Evolutionary conservation across 176 grass and related monocot species (phyloP).

Genomic region (Oryza australiensis): DNA sequence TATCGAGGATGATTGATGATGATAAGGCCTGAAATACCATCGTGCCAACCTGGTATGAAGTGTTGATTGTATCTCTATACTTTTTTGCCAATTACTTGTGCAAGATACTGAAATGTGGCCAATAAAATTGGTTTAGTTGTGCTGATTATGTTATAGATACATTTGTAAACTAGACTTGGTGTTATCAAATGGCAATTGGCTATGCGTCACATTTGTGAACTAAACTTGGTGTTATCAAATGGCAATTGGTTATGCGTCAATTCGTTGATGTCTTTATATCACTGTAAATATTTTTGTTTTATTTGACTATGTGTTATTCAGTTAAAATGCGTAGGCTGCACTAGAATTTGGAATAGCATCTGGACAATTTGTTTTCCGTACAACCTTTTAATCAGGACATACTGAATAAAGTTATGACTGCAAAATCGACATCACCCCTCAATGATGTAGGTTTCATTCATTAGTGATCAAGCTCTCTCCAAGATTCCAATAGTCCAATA

Average conservation of each 20-base stretch:
- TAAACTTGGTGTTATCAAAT: constrained; percentile 27
- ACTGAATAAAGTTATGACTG: neutral
- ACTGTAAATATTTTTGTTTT: constrained; percentile 8
- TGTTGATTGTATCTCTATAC: constrained; percentile 27
- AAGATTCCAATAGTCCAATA: neutral
- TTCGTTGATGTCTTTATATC: neutral
- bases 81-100: constrained; percentile 32
- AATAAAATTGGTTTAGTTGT: constrained; percentile 58
- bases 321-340: neutral
- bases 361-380: neutral
- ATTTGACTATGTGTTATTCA: neutral
- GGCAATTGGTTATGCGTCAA: neutral
- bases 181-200: constrained; percentile 25
- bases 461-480: neutral
- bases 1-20: constrained; percentile 86
- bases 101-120: constrained; percentile 43
- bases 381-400: neutral
- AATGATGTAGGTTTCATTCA: neutral
- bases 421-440: neutral
- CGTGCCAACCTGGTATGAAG: constrained; percentile 31
- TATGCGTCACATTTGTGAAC: no score
- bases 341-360: neutral
- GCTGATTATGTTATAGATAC: constrained; percentile 48
- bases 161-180: constrained; percentile 42
- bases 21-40: constrained; percentile 36